Percentiles rank a stretch among this genome's conserved stretches.
Conservation (phyloP, 306 rosid species). For the Cucurbita pepo region DNA sequence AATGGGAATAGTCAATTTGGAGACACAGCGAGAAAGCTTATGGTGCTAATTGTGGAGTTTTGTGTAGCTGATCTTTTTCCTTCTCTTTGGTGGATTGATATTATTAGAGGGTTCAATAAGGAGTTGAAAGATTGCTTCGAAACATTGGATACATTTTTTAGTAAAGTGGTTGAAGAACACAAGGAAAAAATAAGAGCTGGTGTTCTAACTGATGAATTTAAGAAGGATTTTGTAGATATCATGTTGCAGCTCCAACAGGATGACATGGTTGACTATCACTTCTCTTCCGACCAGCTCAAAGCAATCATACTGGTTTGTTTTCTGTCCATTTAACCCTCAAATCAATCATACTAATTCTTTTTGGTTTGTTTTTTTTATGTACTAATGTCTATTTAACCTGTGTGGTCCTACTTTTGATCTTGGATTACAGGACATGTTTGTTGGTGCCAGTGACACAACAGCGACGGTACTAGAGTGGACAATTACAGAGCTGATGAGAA, state of each 20-base stretch:
- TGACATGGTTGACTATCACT: neutral
- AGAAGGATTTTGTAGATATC: slow-evolving; percentile 5
- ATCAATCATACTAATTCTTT: no score
- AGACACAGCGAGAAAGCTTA: no score
- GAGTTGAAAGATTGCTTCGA: no score
- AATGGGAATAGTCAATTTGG: no score
- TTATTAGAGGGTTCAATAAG: no score
- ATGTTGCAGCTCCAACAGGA: slow-evolving; percentile 6
- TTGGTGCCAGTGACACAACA: slow-evolving; percentile 38
- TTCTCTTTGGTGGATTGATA: no score
- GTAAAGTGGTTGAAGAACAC: slow-evolving; percentile 15
- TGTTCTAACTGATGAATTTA: neutral
- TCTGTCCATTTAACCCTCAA: neutral
- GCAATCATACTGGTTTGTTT: no score
- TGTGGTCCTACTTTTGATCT: no score
- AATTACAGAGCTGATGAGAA: slow-evolving; percentile 28
- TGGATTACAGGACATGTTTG: slow-evolving; percentile 16
- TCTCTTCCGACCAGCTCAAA: neutral
- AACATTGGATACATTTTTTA: neutral
- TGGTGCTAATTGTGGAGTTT: no score
- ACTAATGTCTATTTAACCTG: no score
- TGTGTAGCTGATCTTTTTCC: no score
- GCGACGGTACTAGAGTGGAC: slow-evolving; percentile 27
- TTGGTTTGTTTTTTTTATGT: no score
- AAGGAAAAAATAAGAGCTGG: neutral